Evolutionary conservation across 202 grass and related monocot genomes (phyloP), one percentile per base, ranked within the genome.

Genomic region (Digitaria exilis): DNA sequence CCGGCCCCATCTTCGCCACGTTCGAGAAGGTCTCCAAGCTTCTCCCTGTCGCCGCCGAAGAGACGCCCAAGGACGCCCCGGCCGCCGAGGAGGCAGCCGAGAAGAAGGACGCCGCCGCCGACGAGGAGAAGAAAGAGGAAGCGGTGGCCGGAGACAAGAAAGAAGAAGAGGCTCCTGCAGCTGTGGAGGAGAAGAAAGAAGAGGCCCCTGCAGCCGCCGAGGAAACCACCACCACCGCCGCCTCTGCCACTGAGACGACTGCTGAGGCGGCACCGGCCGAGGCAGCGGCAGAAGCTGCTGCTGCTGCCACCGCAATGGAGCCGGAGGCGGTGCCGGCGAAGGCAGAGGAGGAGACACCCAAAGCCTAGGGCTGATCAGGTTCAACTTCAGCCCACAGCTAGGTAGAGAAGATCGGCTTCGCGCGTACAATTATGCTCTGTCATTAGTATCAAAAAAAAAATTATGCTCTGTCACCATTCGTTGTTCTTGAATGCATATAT

Each of bases 21-120:
- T 85, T 94, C 86, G 83, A 94, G 71, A 90, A 86, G 88, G 80
- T 94, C 50, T 48, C 83, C 51, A 65, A 51, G n/a, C 34, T 94
- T 71, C 79, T 94, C 58, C 88, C 91, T 0, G 62, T n/a, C 39
- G 49, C 25, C 30, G 84, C 69, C 6, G 85, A 93, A 69, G 55
- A 76, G 73, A 0, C 42, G 7, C 44, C 79, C 48, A 81, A 64
- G 59, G 91, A 84, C 18, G 75, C 62, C 2, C 10, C 78, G 0
- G 46, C 70, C 46, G 75, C 37, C 10, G 76, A 81, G 22, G 66
- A 51, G 24, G 66, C 32, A 28, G 22, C 12, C 34, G 30, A 51
- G 18, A 26, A 73, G 44, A 79, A 81, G 0, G 51, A 81, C 37
- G 73, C 31, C 25, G 77, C 30, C 61, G 26, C 69, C 0, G 30